A percentile compares a stretch with the other conserved stretches of the same genome.
Evolutionary conservation across 2,329 filamentous ascomycete genomes (phyloP).

Genomic region (Dendrostoma leiphaemia): DNA sequence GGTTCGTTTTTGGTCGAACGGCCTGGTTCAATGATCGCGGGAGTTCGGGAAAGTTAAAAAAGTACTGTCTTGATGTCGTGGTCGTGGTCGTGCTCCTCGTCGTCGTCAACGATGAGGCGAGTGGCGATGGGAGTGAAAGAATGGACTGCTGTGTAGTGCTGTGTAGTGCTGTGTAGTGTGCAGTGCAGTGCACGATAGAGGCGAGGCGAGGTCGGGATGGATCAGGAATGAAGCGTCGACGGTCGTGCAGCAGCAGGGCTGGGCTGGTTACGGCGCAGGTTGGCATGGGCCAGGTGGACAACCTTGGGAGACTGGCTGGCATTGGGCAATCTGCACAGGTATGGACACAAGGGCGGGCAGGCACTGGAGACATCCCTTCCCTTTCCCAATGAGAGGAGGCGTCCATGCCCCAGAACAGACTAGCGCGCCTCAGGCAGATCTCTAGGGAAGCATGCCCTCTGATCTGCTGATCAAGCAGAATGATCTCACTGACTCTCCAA

Average conservation of each 20-base stretch:
- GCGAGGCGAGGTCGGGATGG: conserved; percentile 3
- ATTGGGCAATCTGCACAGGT: not conserved
- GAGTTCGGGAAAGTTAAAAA: too few species aligned
- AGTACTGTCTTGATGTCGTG: not conserved
- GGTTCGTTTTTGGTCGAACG: too few species aligned
- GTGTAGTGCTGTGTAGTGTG: too few species aligned
- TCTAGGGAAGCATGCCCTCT: not conserved
- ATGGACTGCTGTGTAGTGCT: too few species aligned
- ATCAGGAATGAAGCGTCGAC: conserved; percentile 4
- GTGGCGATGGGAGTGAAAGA: not conserved
- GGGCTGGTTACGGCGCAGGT: not conserved
- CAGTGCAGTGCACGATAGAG: too few species aligned
- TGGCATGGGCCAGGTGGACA: too few species aligned
- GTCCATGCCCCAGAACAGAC: not conserved
- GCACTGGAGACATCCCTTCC: not conserved
- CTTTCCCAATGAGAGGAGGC: conserved; percentile 13
- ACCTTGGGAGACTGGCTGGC: too few species aligned
- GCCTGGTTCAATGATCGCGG: too few species aligned
- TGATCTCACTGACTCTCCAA: not conserved
- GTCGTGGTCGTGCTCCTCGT: not conserved
- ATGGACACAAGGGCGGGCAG: too few species aligned
- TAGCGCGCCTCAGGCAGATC: conserved; percentile 11
- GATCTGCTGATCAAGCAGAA: not conserved
- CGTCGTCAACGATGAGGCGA: not conserved
- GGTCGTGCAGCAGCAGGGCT: conserved; percentile 1